Base-by-base conservation (phyloP, 768 basidiomycete genomes). In the Hypholoma sublateritium region DNA sequence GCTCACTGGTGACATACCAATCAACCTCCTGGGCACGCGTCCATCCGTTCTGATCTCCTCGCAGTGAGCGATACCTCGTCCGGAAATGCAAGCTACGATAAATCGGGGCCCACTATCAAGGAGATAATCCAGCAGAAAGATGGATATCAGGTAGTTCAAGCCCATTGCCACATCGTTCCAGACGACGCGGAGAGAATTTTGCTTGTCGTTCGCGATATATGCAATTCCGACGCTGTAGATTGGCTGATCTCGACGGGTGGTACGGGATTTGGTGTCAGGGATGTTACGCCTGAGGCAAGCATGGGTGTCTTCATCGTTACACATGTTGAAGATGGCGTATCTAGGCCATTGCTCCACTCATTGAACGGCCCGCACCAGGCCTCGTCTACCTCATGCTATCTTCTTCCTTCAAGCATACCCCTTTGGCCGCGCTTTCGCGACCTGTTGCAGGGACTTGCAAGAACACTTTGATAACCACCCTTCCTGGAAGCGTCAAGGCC, bases 181-280 rank as follows among this genome's bases (percentile, higher is more conserved):
- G 93, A 95, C 65, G 85, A 91, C 46, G 69, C 79, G 47, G 59
- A 64, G 0, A 67, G 67, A 42, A 90, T 94, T 50, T 77, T 74
- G 22, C 63, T 67, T 6, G 65, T 70, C 11, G 76, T 93, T 5
- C 72, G 70, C 43, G 68, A 66, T 5, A 85, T 83, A 77, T 75
- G 71, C 37, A 65, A 70, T 2, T 67, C 74, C 4, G 75, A 73
- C 2, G 65, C 74, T n/a, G 70, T 88, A 13, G 86, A 93, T 67
- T 86, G 85, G 80, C 80, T 94, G 56, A 75, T 96, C 60, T 90
- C 91, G 5, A 90, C 89, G 0, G 93, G 93, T 16, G 93, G 93
- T 4, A 96, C 93, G 0, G 93, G 93, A 6, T 93, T 94, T 65
- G 89, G 92, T 1, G 75, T 81, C 28, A 75, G 89, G 61, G 93